Base-by-base conservation (phyloP, 495 filamentous ascomycete genomes). In the Aspergillus mulundensis region DNA sequence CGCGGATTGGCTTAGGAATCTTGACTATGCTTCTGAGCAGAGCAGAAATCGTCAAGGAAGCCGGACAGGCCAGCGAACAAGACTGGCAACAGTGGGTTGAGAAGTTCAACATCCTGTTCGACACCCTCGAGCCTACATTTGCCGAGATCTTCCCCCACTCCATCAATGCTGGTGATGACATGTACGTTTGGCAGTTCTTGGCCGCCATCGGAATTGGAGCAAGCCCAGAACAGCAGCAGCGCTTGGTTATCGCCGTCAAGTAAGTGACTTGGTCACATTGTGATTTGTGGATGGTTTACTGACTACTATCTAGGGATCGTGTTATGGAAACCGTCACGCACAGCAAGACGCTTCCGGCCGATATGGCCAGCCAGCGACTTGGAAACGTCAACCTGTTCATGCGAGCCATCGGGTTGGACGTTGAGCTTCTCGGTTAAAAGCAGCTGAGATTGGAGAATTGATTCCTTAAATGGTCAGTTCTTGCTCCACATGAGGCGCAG, bases 131-230 rank as follows among this genome's bases (percentile, higher is more conserved):
- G 68, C 89, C 88, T 14, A 82, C 83, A 11, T 81, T 97, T 36
- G 87, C 84, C 16, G 78, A 87, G 51, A 85, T 96, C 52, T 97
- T 98, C 82, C 90, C 91, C 1, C 85, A 86, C 16, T 84, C 86
- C 5, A 89, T 93, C 58, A 89, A 84, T 58, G 79, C 89, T 16
- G 86, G 86, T 45, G 88, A 94, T 54, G 94, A 98, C 65, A 84
- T 94, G 61, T 95, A 97, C 63, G 91, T 97, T 15, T 98, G 94
- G 94, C 91, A 97, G 69, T 96, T 97, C 71, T 79, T 98, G 57
- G 94, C 94, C 16, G 91, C 92, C 8, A 86, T 95, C 57, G 94
- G 94, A 41, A 91, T 95, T 58, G 91, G 90, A 32, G 92, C 94
- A 34, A 91, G 82, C 69, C 90, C 89, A 7, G 88, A 93, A 53